Percentiles rank a stretch among this genome's conserved stretches.
Evolutionary conservation across 2,329 filamentous ascomycete species (phyloP).

Genomic region (Cercospora sojina): DNA sequence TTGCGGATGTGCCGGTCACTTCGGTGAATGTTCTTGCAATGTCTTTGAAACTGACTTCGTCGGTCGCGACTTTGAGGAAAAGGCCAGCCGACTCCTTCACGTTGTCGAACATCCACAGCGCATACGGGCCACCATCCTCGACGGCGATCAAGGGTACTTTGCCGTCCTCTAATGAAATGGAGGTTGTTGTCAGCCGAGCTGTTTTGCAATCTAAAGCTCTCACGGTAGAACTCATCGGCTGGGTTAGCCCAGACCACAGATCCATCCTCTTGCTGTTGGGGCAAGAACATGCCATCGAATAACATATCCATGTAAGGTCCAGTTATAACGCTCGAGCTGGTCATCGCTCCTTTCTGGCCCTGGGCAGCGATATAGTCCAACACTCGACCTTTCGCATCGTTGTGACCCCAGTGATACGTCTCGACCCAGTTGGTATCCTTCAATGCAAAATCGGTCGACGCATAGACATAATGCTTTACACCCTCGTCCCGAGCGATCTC

Average conservation of each 20-base stretch:
- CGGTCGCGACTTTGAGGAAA: slow-evolving; percentile 34
- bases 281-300: neutral
- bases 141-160: neutral
- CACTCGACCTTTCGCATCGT: slow-evolving; percentile 44
- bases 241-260: neutral
- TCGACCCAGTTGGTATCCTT: slow-evolving; percentile 52
- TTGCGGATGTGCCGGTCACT: slow-evolving; percentile 37
- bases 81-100: slow-evolving; percentile 29
- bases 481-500: slow-evolving; percentile 41
- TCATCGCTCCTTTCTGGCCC: slow-evolving; percentile 26
- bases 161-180: neutral
- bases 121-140: slow-evolving; percentile 19
- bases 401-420: slow-evolving; percentile 50
- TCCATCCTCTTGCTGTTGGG: neutral
- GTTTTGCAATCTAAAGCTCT: neutral
- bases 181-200: neutral
- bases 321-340: slow-evolving; percentile 35
- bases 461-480: slow-evolving; percentile 49
- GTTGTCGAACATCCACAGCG: slow-evolving; percentile 36
- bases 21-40: slow-evolving; percentile 36
- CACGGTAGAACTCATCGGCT: neutral
- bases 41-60: slow-evolving; percentile 33
- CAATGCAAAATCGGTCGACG: slow-evolving; percentile 52
- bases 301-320: slow-evolving; percentile 38
- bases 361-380: slow-evolving; percentile 34